These are phyloP conservation scores for Tolypocladium tundrense DNA, from an alignment of 2,329 filamentous ascomycete genomes.

Conservation along the genomic window DNA sequence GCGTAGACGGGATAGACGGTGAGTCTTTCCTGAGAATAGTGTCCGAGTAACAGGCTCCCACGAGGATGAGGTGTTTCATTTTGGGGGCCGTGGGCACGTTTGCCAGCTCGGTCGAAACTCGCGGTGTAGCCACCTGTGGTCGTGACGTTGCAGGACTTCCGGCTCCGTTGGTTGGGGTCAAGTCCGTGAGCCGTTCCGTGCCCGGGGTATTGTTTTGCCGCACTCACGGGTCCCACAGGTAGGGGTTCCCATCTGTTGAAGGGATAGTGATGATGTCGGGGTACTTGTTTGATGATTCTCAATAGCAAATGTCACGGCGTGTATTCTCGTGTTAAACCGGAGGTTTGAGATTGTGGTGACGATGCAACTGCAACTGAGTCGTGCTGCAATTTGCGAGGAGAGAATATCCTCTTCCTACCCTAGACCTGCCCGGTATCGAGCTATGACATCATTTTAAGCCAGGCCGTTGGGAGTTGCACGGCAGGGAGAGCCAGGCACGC, in stretches of 20 bases:
- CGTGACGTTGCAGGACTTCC: neutral
- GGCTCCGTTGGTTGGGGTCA: neutral
- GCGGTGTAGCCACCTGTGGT: neutral
- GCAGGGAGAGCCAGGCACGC: neutral
- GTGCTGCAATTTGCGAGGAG: too few relatives aligned
- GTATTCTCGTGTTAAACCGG: neutral
- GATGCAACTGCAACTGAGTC: neutral
- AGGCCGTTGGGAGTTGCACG: neutral
- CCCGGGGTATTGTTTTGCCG: neutral
- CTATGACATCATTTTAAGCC: neutral
- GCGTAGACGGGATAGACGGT: slow-evolving; percentile 2
- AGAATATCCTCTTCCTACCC: neutral
- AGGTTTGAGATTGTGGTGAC: neutral
- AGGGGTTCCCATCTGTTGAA: too few relatives aligned
- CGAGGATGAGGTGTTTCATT: slow-evolving; percentile 50
- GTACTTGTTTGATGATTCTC: too few relatives aligned
- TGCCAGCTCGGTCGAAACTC: neutral
- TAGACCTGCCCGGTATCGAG: neutral
- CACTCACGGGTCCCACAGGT: too few relatives aligned
- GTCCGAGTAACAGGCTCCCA: slow-evolving; percentile 62
- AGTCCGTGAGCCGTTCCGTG: neutral
- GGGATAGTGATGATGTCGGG: too few relatives aligned
- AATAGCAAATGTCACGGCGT: neutral
- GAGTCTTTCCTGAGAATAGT: slow-evolving; percentile 52
- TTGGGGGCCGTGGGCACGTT: neutral